phyloP scores from a whole-genome alignment of 257 asterid species.

The Solanum paucissectum region DNA sequence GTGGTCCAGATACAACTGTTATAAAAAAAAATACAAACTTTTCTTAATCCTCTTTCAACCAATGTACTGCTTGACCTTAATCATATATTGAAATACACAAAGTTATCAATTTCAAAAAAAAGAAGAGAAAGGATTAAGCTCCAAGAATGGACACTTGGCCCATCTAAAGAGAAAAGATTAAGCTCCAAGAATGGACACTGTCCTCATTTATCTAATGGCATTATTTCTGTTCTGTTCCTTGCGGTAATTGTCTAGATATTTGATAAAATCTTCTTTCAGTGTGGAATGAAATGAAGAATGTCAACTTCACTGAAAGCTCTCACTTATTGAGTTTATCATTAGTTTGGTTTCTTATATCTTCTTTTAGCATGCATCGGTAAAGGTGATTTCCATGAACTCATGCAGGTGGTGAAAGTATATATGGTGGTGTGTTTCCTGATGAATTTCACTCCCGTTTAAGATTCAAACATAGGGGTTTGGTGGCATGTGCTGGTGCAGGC shows the following conservation, averaged over 20 bases:
- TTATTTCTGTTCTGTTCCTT: background rate
- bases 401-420: conserved; percentile 92
- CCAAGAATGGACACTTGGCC: background rate
- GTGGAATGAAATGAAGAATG: background rate
- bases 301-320: background rate
- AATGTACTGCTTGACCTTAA: background rate
- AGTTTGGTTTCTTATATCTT: background rate
- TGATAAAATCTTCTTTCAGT: background rate
- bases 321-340: background rate
- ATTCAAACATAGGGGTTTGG: conserved; percentile 95
- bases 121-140: background rate
- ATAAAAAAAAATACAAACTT: background rate
- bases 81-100: background rate
- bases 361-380: background rate
- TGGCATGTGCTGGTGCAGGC: conserved; percentile 91
- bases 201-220: background rate
- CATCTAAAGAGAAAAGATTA: background rate
- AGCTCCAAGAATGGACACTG: background rate
- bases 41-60: background rate
- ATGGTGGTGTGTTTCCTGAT: conserved; percentile 78
- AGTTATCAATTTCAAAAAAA: background rate
- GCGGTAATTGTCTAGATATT: background rate
- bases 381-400: background rate
- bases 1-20: background rate
- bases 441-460: conserved; percentile 94